Percentiles rank a stretch among this genome's conserved stretches.
Evolutionary conservation across 805 yeast genomes (phyloP).

Genomic region (Candida nemodendra): DNA sequence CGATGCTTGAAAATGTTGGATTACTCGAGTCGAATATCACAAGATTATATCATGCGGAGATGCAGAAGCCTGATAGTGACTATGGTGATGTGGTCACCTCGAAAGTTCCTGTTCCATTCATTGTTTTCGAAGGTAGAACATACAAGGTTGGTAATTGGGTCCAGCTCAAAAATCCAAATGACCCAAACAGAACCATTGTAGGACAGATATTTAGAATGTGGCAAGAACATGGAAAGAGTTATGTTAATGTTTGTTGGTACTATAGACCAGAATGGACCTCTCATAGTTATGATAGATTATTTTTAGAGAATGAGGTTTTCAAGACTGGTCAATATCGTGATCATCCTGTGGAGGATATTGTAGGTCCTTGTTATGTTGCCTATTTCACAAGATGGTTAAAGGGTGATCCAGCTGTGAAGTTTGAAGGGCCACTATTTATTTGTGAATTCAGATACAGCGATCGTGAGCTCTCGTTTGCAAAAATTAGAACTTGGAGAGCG

Average conservation of each 20-base stretch:
- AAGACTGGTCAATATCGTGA: conserved; percentile 97
- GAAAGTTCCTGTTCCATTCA: conserved; percentile 70
- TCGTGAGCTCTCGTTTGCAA: conserved; percentile 83
- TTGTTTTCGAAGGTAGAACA: conserved; percentile 66
- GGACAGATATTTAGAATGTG: conserved; percentile 94
- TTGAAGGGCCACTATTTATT: conserved; percentile 82
- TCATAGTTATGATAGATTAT: conserved; percentile 84
- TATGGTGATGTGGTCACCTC: conserved; percentile 55
- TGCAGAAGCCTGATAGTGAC: conserved; percentile 79
- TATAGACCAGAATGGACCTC: conserved; percentile 97
- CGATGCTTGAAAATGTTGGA: conserved; percentile 59
- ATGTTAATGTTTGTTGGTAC: conserved; percentile 97
- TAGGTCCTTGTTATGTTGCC: conserved; percentile 92
- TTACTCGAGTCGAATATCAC: conserved; percentile 61
- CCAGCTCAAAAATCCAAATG: conserved; percentile 81
- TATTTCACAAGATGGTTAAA: conserved; percentile 92
- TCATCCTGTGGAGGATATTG: conserved; percentile 82
- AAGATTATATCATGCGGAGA: conserved; percentile 60
- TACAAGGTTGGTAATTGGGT: conserved; percentile 96
- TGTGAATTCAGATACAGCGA: conserved; percentile 96
- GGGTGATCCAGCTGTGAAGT: conserved; percentile 84
- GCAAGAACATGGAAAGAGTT: conserved; percentile 81
- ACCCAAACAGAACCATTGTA: conserved; percentile 83
- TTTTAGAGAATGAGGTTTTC: conserved; percentile 92
- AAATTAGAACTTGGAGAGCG: conserved; percentile 97